Conservation (phyloP, 129 eudicot species). For the Escallonia herrerae region DNA sequence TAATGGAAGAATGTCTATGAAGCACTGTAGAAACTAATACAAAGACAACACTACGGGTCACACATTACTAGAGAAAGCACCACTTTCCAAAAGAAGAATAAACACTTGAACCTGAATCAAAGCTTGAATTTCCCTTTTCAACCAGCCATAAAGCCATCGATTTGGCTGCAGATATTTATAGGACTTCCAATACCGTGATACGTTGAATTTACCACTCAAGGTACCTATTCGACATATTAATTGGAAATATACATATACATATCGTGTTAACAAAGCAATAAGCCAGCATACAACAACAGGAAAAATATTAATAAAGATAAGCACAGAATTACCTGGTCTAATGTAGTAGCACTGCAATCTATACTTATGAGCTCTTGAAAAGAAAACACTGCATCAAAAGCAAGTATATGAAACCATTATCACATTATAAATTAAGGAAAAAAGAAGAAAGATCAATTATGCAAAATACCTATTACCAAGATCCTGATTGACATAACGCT, state of each 20-base stretch:
- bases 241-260: background rate
- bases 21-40: no score
- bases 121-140: slow-evolving; percentile 82
- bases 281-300: background rate
- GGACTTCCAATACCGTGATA: slow-evolving; percentile 67
- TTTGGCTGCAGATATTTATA: slow-evolving; percentile 65
- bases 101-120: slow-evolving; percentile 52
- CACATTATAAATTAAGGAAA: background rate
- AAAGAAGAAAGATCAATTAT: background rate
- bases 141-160: slow-evolving; percentile 60
- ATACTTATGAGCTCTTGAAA: slow-evolving; percentile 67
- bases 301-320: background rate
- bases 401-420: background rate
- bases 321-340: slow-evolving; percentile 40
- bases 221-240: slow-evolving; percentile 25
- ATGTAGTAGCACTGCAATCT: slow-evolving; percentile 73
- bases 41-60: no score
- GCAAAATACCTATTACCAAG: slow-evolving; percentile 37
- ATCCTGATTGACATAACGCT: slow-evolving; percentile 44
- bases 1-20: no score
- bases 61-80: no score
- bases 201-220: slow-evolving; percentile 29
- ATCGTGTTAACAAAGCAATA: background rate
- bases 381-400: slow-evolving; percentile 46
- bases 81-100: background rate